Evolutionary conservation across 2,329 filamentous ascomycete species (phyloP).

Genomic region (Raffaelea arxii): DNA sequence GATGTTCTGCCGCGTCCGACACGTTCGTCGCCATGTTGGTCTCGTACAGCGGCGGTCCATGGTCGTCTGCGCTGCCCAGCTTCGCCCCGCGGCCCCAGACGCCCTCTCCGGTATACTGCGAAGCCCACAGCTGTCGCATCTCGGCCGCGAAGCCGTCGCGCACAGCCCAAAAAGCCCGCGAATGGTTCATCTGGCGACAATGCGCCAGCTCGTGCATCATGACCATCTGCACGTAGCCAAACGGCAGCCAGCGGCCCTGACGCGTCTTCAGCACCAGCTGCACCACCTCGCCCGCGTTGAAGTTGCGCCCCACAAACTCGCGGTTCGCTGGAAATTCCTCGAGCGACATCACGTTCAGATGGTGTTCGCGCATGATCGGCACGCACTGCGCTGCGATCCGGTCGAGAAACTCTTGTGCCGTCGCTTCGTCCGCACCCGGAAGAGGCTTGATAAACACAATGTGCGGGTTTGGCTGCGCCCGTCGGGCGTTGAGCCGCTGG

Average conservation of each 20-base stretch:
- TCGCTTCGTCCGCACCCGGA: constrained; percentile 49
- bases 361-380: constrained; percentile 60
- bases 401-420: constrained; percentile 62
- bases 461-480: constrained; percentile 62
- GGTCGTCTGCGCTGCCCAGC: constrained; percentile 44
- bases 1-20: constrained; percentile 46
- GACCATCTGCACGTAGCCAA: constrained; percentile 81
- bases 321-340: constrained; percentile 75
- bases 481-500: constrained; percentile 67
- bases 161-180: constrained; percentile 69
- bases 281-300: constrained; percentile 81
- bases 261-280: constrained; percentile 71
- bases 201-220: constrained; percentile 92
- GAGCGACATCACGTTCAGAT: constrained; percentile 56
- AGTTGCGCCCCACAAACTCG: constrained; percentile 82
- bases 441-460: constrained; percentile 83
- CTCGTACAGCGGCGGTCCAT: constrained; percentile 29
- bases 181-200: constrained; percentile 89
- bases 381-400: constrained; percentile 72
- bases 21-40: constrained; percentile 38
- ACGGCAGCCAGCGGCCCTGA: constrained; percentile 64
- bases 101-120: constrained; percentile 68
- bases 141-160: constrained; percentile 63
- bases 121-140: constrained; percentile 60
- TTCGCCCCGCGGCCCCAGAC: constrained; percentile 67